phyloP scores from a whole-genome alignment of 2,329 filamentous ascomycete genomes.

The Calonectria montana region DNA sequence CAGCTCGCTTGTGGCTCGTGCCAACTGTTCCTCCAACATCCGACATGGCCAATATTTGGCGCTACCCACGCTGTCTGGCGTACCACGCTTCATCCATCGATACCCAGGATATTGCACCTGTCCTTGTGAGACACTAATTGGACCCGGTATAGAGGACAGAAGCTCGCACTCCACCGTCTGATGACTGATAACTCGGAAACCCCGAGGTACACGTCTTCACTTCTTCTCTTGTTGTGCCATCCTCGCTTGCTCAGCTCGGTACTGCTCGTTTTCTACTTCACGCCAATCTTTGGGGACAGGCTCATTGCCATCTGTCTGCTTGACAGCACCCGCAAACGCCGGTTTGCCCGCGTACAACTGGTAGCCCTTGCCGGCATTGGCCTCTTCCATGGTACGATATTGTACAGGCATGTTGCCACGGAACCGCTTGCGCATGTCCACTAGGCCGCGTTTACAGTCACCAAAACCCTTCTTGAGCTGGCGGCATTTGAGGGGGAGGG shows the following conservation, averaged over 20 bases:
- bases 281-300: constrained; percentile 70
- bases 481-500: constrained; percentile 87
- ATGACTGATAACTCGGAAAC: background rate
- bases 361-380: constrained; percentile 69
- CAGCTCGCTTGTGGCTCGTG: background rate
- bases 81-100: background rate
- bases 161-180: background rate
- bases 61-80: background rate
- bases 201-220: constrained; percentile 14
- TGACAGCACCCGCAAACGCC: constrained; percentile 73
- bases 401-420: constrained; percentile 90
- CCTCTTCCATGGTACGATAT: constrained; percentile 66
- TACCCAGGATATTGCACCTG: background rate
- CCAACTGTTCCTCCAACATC: background rate
- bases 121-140: background rate
- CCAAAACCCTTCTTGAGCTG: constrained; percentile 93
- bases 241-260: constrained; percentile 49
- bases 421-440: constrained; percentile 99
- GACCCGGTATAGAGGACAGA: background rate
- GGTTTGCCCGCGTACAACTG: constrained; percentile 85
- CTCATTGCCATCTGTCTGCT: constrained; percentile 76
- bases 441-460: constrained; percentile 95
- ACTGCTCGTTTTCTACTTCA: constrained; percentile 73
- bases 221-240: constrained; percentile 40
- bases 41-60: background rate